Base-by-base conservation (phyloP, 2,329 filamentous ascomycete genomes). In the Aspergillus arachidicola region DNA sequence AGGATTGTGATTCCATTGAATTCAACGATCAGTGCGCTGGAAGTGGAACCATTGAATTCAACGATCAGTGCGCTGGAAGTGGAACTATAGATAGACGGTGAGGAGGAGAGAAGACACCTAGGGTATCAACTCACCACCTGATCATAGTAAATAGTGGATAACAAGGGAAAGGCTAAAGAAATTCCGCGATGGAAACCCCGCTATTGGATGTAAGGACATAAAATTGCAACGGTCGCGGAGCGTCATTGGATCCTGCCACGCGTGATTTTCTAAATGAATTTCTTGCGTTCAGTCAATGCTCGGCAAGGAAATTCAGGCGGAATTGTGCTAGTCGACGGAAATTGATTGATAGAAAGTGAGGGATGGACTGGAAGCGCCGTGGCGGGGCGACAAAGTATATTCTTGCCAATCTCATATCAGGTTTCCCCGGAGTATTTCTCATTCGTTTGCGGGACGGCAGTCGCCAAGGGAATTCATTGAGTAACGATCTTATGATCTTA, bases 331-430 rank as follows among this genome's bases (percentile, higher is more conserved):
- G 19, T 19, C 16, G 38, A 41, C 7, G 16, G 38, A 41, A 41
- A 41, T 41, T 41, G 38, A 41, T 41, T n/a, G 38, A 41, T 41
- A 41, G 38, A 41, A 45, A 43, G 46, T 28, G 38, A 30, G 43
- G 53, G 41, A 28, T 51, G 3, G 38, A 23, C 41, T 53, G 23
- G 41, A 58, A 61, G 60, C 60, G 60, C 60, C 60, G 60, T 58
- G 60, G 60, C 55, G 60, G 60, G 46, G 60, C 45, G 28, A n/a
- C 16, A 32, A 51, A 51, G 48, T 51, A 51, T 51, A 32, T 51
- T 51, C 48, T 51, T 51, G 21, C 64, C 64, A 63, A 65, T 65
- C 63, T 63, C 30, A 23, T 26, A 53, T 55, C 58, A 55, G 28
- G 30, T 50, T 50, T 30, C 46, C 26, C 26, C 46, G 46, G 46